phyloP scores from a whole-genome alignment of 2,329 filamentous ascomycete species.

The Hypocreales sp. region DNA sequence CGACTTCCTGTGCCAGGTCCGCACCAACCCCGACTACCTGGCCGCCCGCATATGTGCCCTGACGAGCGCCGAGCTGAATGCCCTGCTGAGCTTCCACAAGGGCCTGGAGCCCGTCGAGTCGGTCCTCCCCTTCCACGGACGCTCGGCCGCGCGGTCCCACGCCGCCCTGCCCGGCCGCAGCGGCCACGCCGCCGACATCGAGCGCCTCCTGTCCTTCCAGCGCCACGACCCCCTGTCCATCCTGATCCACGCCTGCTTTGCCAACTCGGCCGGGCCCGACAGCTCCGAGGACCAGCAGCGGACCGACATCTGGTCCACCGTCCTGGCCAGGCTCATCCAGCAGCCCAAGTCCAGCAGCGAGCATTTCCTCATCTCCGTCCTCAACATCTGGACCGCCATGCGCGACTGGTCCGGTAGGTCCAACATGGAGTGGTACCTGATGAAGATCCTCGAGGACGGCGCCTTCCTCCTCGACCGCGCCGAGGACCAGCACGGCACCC shows the following conservation, averaged over 20 bases:
- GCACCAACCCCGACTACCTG: constrained; percentile 78
- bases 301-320: constrained; percentile 76
- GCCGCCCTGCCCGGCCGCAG: constrained; percentile 26
- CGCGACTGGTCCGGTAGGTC: constrained; percentile 80
- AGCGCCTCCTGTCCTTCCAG: constrained; percentile 77
- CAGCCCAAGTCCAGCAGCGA: constrained; percentile 63
- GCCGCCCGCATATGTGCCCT: constrained; percentile 68
- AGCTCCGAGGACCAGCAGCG: constrained; percentile 67
- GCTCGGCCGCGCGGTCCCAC: constrained; percentile 29
- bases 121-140: constrained; percentile 55
- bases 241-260: constrained; percentile 78
- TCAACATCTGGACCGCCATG: constrained; percentile 78
- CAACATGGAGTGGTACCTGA: constrained; percentile 86
- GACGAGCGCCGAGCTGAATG: constrained; percentile 58
- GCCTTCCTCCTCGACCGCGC: constrained; percentile 79
- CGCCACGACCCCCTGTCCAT: constrained; percentile 74
- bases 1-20: constrained; percentile 64
- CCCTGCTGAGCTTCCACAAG: constrained; percentile 65
- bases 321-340: constrained; percentile 69
- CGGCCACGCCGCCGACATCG: constrained; percentile 47
- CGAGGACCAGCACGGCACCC: constrained; percentile 59
- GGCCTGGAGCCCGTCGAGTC: constrained; percentile 71
- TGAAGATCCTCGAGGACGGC: constrained; percentile 87
- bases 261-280: constrained; percentile 68
- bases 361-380: constrained; percentile 65